Evolutionary conservation across 495 filamentous ascomycete species (phyloP).

Genomic region (Choiromyces venosus): DNA sequence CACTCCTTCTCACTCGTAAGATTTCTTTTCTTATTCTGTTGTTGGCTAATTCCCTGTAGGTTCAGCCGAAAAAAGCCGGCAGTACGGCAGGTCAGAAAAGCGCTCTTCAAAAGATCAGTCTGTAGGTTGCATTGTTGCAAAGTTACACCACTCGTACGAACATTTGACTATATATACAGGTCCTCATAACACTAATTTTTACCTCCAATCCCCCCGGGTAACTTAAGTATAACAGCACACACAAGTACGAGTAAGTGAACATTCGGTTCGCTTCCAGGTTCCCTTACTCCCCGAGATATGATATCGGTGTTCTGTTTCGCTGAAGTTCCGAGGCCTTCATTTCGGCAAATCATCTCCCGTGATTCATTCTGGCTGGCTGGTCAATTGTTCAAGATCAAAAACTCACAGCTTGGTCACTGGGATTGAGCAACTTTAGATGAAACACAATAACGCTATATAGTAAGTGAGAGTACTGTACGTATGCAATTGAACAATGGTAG

Average conservation of each 20-base stretch:
- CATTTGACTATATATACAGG: too few relatives aligned
- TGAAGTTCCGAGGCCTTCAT: neutral
- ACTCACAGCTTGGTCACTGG: neutral
- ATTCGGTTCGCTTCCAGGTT: neutral
- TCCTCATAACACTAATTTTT: neutral
- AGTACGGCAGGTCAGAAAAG: neutral
- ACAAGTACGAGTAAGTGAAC: neutral
- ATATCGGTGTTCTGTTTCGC: neutral
- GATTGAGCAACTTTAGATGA: neutral
- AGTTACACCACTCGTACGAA: neutral
- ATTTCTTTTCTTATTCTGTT: neutral
- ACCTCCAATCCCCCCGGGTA: neutral
- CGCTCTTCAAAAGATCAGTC: neutral
- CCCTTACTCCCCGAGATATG: neutral
- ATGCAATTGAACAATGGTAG: neutral
- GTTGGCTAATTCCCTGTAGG: too few relatives aligned
- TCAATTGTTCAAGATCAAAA: neutral
- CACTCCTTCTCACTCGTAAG: neutral
- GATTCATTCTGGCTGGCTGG: neutral
- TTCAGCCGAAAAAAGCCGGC: neutral
- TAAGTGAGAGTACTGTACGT: neutral
- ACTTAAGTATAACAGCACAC: neutral
- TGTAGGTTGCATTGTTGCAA: neutral
- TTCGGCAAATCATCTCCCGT: neutral
- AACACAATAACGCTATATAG: neutral